Conservation (phyloP, 495 filamentous ascomycete genomes). For the Daldinia loculata region DNA sequence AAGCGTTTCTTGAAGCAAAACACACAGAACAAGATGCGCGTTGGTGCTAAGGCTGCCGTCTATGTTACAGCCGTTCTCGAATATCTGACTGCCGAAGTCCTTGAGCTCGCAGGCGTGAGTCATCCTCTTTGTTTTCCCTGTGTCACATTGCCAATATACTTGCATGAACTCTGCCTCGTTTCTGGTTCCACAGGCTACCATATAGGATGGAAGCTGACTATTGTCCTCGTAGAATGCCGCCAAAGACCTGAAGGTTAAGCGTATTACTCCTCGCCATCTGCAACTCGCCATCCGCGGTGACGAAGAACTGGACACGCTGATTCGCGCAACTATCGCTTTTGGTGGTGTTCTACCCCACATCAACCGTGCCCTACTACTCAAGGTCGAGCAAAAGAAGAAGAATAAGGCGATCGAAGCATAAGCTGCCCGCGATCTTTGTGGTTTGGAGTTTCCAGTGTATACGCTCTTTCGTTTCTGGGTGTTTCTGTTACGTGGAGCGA, state of each 20-base stretch:
- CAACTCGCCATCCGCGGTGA: constrained; percentile 98
- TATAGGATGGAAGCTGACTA: constrained; percentile 21
- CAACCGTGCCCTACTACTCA: constrained; percentile 95
- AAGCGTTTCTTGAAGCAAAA: constrained; percentile 99
- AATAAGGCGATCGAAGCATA: constrained; percentile 71
- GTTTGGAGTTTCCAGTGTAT: constrained; percentile 9
- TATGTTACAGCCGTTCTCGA: constrained; percentile 98
- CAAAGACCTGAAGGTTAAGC: constrained; percentile 99
- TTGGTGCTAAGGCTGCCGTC: constrained; percentile 97
- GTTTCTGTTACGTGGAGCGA: constrained; percentile 27
- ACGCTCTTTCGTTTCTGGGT: constrained; percentile 32
- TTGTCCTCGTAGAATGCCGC: constrained; percentile 75
- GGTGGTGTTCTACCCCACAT: constrained; percentile 98
- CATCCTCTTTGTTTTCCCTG: constrained; percentile 24
- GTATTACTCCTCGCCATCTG: constrained; percentile 97
- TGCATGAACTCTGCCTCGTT: background rate
- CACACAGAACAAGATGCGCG: constrained; percentile 99
- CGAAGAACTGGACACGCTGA: constrained; percentile 96
- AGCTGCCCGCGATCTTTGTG: constrained; percentile 15
- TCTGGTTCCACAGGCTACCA: background rate
- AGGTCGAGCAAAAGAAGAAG: constrained; percentile 99
- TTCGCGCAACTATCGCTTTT: constrained; percentile 97
- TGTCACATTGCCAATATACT: constrained; percentile 18
- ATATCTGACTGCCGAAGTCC: constrained; percentile 97
- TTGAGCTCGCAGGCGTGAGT: constrained; percentile 89